Base-by-base conservation (phyloP, 2,329 filamentous ascomycete genomes). In the Rutstroemia sp. region DNA sequence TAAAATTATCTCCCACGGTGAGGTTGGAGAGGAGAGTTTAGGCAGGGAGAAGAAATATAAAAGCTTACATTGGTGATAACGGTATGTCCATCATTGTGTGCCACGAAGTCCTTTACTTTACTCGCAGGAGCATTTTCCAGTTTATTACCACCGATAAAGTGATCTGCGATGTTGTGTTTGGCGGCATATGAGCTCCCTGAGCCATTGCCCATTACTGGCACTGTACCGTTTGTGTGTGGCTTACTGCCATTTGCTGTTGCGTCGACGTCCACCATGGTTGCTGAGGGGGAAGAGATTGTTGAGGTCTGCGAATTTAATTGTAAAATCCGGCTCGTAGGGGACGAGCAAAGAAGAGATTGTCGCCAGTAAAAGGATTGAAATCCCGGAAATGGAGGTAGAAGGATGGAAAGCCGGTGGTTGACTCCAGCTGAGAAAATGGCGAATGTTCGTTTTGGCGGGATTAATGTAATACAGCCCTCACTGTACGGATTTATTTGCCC, bases 121-220 rank as follows among this genome's bases (percentile, higher is more conserved):
- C 92, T 87, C 39, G 91, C 82, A 46, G 88, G 76, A 51, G 94
- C 94, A 70, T 87, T 87, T 62, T 84, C 84, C 62, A 99, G 76
- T 70, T 85, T 83, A 78, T 96, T 96, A 63, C 94, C 92, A 68
- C 94, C 94, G 72, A 97, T 95, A 76, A 97, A 99, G 78, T 99
- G 94, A 74, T 90, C 80, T 61, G 91, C 84, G 61, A 99, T 74
- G 64, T 88, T 85, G 78, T 89, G 84, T 76, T 88, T 90, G 65
- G 90, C 86, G 63, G 90, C 83, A 71, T 88, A 91, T 56, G 86
- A 84, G 69, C 80, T 73, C 63, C 78, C 77, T 73, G 80, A 80
- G 74, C 81, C 81, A 65, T 84, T 85, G 30, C 14, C 34, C 63
- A 72, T 64, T 51, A 77, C 69, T 52, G 80, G 78, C 52, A 81